Base-by-base conservation (phyloP, 768 basidiomycete genomes). In the Macrocybe gigantea region DNA sequence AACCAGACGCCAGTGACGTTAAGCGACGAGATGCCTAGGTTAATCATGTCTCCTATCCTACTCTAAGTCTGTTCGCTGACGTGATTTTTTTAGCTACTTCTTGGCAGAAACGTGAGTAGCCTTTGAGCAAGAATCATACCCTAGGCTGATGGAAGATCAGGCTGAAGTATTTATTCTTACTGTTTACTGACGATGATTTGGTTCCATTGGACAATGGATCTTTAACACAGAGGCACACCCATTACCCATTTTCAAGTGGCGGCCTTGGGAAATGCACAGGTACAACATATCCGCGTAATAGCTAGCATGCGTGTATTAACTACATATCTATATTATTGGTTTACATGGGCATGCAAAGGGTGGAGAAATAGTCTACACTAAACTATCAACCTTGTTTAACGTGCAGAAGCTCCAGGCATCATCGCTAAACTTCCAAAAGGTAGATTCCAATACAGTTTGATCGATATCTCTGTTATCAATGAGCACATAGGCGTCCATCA, bases 151-250 rank as follows among this genome's bases (percentile, higher is more conserved):
- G 2, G 4, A 22, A 22, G 22, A 22, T 22, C 54, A 80, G 78
- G 38, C 65, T 88, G 44, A 87, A 87, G 62, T 88, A 88, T 60
- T 69, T 86, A 15, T 81, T 80, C 61, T 69, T 89, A 31, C 62
- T 86, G 38, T 89, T 87, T 63, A 70, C 67, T 43, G 79, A 87
- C 29, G 74, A 77, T 2, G 83, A 88, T 45, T 63, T 75, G 7
- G 54, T 88, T 12, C 67, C 73, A 5, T 53, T 82, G 11, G 66
- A 77, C 57, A 72, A 42, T 82, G 77, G 76, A 78, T 82, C 9
- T 79, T 82, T 51, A 82, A 82, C 50, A 79, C 79, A 0, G 77
- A 82, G 60, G 90, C 86, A 15, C 90, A 91, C 57, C 88, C 89
- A 12, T 61, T 91, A n/a, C 87, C 85, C 2, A 70, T 87, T 22